Evolutionary conservation across 164 flowering plant species (phyloP).

Genomic region (Taxillus chinensis): DNA sequence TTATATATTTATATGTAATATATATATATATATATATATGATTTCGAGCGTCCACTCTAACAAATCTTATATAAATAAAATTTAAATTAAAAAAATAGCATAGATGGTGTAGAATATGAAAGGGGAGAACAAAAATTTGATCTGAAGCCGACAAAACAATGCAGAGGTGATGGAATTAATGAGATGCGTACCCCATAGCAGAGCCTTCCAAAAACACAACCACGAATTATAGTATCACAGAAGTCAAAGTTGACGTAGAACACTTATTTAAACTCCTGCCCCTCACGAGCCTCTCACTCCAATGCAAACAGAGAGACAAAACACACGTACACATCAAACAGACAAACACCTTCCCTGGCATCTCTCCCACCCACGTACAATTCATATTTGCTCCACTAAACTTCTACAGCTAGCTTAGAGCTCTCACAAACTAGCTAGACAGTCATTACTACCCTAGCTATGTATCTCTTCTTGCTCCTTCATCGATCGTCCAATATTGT

Average conservation of each 20-base stretch:
- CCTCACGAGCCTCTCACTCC: neutral
- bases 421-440: too few relatives aligned
- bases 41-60: too few relatives aligned
- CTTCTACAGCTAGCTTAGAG: too few relatives aligned
- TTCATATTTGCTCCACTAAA: too few relatives aligned
- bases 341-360: neutral
- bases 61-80: too few relatives aligned
- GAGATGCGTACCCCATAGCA: neutral
- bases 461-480: slow-evolving; percentile 6
- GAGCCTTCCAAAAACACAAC: neutral
- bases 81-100: too few relatives aligned
- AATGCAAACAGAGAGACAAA: slow-evolving; percentile 1
- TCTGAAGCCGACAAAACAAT: too few relatives aligned
- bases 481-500: neutral
- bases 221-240: neutral
- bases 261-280: neutral
- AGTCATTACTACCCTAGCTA: slow-evolving; percentile 7
- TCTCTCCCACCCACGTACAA: neutral
- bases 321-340: neutral
- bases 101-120: too few relatives aligned
- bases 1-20: too few relatives aligned
- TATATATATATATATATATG: too few relatives aligned
- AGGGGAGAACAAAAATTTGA: too few relatives aligned
- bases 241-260: slow-evolving; percentile 11
- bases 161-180: too few relatives aligned